A percentile compares a stretch with the other conserved stretches of the same genome.
phyloP scores from a whole-genome alignment of 1,139 yeast genomes.

The Taiozyma sp. region DNA sequence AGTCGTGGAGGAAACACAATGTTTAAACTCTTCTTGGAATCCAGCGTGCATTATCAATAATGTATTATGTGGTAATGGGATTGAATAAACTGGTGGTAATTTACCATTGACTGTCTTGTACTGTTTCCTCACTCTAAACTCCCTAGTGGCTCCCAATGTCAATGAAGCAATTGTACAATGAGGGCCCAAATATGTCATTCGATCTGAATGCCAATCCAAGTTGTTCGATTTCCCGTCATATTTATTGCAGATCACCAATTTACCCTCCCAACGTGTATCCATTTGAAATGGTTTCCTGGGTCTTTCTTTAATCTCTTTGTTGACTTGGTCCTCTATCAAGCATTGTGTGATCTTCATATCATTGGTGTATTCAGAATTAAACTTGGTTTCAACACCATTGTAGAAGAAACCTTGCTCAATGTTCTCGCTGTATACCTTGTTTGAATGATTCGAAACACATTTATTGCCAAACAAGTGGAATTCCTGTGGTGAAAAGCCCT shows the following conservation, averaged over 20 bases:
- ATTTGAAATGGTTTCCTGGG: conserved; percentile 28
- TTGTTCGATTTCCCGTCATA: conserved; percentile 45
- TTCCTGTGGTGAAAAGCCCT: conserved; percentile 34
- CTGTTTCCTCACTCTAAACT: conserved; percentile 48
- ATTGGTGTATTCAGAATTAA: conserved; percentile 31
- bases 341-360: conserved; percentile 37
- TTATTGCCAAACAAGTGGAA: conserved; percentile 59
- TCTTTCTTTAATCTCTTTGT: conserved; percentile 29
- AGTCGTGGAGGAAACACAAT: conserved; percentile 40
- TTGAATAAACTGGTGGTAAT: conserved; percentile 35
- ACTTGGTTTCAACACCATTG: conserved; percentile 32
- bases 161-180: conserved; percentile 60
- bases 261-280: conserved; percentile 43
- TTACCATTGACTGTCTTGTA: conserved; percentile 22
- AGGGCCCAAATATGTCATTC: conserved; percentile 67
- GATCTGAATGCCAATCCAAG: conserved; percentile 73
- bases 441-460: conserved; percentile 50
- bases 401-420: conserved; percentile 28
- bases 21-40: conserved; percentile 69
- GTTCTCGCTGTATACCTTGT: conserved; percentile 27
- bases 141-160: conserved; percentile 64
- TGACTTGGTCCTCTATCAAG: conserved; percentile 40
- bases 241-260: conserved; percentile 51
- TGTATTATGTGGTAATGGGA: conserved; percentile 63
- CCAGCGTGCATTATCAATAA: conserved; percentile 70